These are phyloP conservation scores for Pyrus hybrid DNA, from an alignment of 331 rosid genomes.

Conservation along the genomic window DNA sequence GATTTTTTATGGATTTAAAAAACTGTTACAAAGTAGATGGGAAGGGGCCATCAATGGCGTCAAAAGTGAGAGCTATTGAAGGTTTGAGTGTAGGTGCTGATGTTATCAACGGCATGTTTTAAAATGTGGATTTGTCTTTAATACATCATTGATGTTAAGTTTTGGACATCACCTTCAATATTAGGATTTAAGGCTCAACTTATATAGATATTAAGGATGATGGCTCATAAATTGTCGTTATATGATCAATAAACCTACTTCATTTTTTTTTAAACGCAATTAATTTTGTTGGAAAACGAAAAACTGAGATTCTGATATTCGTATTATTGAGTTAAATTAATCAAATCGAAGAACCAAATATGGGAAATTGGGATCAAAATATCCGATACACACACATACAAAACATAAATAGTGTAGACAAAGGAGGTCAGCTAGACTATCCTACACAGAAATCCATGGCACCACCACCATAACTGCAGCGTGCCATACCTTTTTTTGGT, in stretches of 20 bases:
- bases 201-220: no score
- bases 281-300: no score
- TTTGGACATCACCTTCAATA: no score
- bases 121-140: no score
- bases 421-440: neutral
- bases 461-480: constrained; percentile 1
- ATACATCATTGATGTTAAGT: no score
- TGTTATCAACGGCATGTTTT: neutral
- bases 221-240: no score
- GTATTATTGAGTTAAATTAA: neutral
- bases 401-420: neutral
- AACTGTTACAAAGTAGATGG: constrained; percentile 14
- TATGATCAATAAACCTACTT: neutral
- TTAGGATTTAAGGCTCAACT: neutral
- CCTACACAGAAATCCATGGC: neutral
- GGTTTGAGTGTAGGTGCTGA: neutral
- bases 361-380: neutral
- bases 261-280: no score
- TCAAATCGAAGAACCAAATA: neutral
- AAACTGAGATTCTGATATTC: neutral
- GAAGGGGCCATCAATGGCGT: constrained; percentile 20
- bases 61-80: constrained; percentile 1
- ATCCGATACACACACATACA: neutral
- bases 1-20: neutral
- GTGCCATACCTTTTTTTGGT: neutral